These are phyloP conservation scores for Carex littledalei DNA, from an alignment of 176 grass and related monocot species.

Conservation along the genomic window DNA sequence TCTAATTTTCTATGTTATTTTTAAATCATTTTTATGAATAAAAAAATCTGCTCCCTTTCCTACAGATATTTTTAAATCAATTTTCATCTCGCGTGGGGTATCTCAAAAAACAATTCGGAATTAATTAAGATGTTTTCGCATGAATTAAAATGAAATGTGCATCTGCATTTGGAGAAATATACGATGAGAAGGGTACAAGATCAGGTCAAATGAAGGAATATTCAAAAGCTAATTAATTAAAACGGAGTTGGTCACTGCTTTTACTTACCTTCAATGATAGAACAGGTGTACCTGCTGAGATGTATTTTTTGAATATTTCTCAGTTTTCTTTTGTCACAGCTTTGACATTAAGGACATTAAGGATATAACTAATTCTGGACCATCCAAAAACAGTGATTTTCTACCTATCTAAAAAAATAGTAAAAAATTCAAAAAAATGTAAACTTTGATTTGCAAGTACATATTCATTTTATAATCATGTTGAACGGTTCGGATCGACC, in stretches of 20 bases:
- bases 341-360: constrained; percentile 5
- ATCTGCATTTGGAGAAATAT: neutral
- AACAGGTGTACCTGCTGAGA: neutral
- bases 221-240: neutral
- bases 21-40: too few relatives aligned
- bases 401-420: too few relatives aligned
- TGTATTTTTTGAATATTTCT: neutral
- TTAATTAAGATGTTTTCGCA: neutral
- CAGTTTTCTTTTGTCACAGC: neutral
- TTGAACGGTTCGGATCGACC: too few relatives aligned
- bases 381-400: too few relatives aligned
- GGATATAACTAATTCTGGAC: too few relatives aligned
- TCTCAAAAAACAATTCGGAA: neutral
- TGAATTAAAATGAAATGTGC: neutral
- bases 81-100: neutral
- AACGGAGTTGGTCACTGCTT: neutral
- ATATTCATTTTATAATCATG: too few relatives aligned
- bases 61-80: neutral
- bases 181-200: neutral
- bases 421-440: too few relatives aligned
- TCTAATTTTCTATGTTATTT: too few relatives aligned
- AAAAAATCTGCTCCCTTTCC: neutral
- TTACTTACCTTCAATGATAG: neutral
- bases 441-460: too few relatives aligned
- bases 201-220: neutral